phyloP scores from a whole-genome alignment of 2,329 filamentous ascomycete species.

The Paecilomyces niveus region DNA sequence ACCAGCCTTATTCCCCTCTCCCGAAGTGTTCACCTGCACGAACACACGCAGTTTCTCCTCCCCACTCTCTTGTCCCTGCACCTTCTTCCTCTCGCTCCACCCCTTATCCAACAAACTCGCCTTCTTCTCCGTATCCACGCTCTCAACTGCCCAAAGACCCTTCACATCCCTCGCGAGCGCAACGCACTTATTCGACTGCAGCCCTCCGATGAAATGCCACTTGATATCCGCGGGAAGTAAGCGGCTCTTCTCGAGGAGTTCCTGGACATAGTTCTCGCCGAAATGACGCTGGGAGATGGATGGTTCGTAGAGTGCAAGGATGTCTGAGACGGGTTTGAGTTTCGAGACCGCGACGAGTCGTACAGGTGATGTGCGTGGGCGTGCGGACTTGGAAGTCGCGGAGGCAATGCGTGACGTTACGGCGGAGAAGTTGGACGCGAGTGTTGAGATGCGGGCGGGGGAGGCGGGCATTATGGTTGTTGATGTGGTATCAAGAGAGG shows the following conservation, averaged over 20 bases:
- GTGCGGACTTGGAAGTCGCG: conserved; percentile 31
- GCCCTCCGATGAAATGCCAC: conserved; percentile 95
- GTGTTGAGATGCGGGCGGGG: conserved; percentile 54
- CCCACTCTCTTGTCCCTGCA: conserved; percentile 20
- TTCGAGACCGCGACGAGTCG: conserved; percentile 94
- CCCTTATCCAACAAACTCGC: conserved; percentile 72
- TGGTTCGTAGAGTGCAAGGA: conserved; percentile 69
- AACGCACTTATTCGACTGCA: conserved; percentile 93
- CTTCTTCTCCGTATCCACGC: conserved; percentile 83
- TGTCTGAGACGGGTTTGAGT: conserved; percentile 86
- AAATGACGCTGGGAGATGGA: conserved; percentile 65
- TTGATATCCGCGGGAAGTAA: conserved; percentile 66
- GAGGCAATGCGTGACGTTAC: conserved; percentile 54
- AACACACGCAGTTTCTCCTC: conserved; percentile 58
- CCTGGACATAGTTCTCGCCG: conserved; percentile 93
- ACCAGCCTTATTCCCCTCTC: conserved; percentile 79
- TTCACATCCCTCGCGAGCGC: conserved; percentile 72
- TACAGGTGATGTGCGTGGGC: conserved; percentile 14
- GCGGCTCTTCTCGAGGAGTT: conserved; percentile 77
- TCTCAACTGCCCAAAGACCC: conserved; percentile 87
- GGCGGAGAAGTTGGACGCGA: conserved; percentile 55
- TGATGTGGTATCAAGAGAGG: neutral
- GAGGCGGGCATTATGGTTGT: conserved; percentile 44
- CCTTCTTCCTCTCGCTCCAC: conserved; percentile 48
- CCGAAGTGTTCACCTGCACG: conserved; percentile 93